phyloP scores from a whole-genome alignment of 75 land plant genomes.

The Cunninghamia lanceolata region DNA sequence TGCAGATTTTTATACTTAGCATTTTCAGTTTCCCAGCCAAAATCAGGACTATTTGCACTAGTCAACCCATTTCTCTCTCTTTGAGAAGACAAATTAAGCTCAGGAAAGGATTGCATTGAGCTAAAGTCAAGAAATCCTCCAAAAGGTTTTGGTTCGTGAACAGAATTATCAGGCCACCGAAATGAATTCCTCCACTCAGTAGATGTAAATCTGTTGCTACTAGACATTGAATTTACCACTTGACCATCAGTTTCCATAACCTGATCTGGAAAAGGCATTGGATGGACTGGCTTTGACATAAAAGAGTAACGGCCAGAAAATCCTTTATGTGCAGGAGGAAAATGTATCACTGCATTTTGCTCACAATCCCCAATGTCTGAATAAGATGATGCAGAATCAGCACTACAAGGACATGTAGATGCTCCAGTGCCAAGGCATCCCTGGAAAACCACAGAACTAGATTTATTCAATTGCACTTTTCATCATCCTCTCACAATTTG shows the following conservation, averaged over 20 bases:
- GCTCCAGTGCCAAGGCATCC: slow-evolving; percentile 20
- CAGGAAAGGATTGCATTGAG: slow-evolving; percentile 39
- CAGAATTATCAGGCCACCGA: slow-evolving; percentile 9
- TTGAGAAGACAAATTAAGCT: slow-evolving; percentile 28
- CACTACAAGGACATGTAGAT: slow-evolving; percentile 24
- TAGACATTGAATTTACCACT: background rate
- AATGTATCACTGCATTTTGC: slow-evolving; percentile 13
- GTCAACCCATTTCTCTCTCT: slow-evolving; percentile 33
- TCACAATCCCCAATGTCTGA: slow-evolving; percentile 58
- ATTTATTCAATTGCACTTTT: background rate
- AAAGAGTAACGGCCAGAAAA: slow-evolving; percentile 37
- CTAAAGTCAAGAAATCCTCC: slow-evolving; percentile 35
- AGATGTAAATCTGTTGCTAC: background rate
- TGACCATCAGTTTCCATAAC: slow-evolving; percentile 16
- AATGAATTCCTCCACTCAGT: slow-evolving; percentile 7
- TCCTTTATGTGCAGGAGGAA: slow-evolving; percentile 21
- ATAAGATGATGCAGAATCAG: slow-evolving; percentile 40
- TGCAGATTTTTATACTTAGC: slow-evolving; percentile 5
- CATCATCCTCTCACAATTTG: background rate
- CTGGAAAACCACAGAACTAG: slow-evolving; percentile 19
- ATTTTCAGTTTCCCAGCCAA: slow-evolving; percentile 16
- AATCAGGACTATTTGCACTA: slow-evolving; percentile 19
- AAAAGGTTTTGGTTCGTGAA: slow-evolving; percentile 22
- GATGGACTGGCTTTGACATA: slow-evolving; percentile 47
- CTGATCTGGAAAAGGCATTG: slow-evolving; percentile 35